phyloP scores from a whole-genome alignment of 2,329 filamentous ascomycete genomes.

The Ascochyta pisi region DNA sequence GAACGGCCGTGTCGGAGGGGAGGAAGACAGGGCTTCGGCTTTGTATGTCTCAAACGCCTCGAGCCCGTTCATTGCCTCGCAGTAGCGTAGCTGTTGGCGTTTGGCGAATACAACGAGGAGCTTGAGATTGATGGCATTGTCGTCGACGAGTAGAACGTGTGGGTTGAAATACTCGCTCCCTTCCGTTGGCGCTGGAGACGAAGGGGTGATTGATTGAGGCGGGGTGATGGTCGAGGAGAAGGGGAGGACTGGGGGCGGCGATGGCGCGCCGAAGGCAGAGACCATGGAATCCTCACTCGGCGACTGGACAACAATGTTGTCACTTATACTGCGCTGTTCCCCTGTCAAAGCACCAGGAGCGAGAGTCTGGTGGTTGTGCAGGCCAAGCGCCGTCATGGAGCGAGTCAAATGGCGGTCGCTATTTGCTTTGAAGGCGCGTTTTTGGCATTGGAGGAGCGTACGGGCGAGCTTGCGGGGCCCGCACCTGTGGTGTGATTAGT shows the following conservation, averaged over 20 bases:
- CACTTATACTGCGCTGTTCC: conserved; percentile 34
- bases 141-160: conserved; percentile 43
- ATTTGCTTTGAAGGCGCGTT: conserved; percentile 23
- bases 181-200: conserved; percentile 23
- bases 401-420: conserved; percentile 26
- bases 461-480: conserved; percentile 38
- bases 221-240: conserved; percentile 23
- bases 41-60: conserved; percentile 40
- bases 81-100: conserved; percentile 37
- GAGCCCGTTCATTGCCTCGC: conserved; percentile 42
- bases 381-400: conserved; percentile 20
- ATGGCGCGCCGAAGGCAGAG: conserved; percentile 10
- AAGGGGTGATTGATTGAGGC: conserved; percentile 22
- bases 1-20: conserved; percentile 30
- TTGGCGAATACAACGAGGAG: conserved; percentile 52
- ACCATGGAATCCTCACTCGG: background rate
- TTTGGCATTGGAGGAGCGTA: conserved; percentile 32
- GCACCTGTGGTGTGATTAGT: conserved; percentile 23
- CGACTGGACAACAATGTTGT: conserved; percentile 13
- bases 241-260: conserved; percentile 21
- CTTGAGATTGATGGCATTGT: conserved; percentile 46
- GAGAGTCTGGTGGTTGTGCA: conserved; percentile 22
- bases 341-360: conserved; percentile 16
- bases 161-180: conserved; percentile 38
- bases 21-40: conserved; percentile 20